Conservation (phyloP, 805 yeast genomes). For the Kurtzmaniella cleridarum region DNA sequence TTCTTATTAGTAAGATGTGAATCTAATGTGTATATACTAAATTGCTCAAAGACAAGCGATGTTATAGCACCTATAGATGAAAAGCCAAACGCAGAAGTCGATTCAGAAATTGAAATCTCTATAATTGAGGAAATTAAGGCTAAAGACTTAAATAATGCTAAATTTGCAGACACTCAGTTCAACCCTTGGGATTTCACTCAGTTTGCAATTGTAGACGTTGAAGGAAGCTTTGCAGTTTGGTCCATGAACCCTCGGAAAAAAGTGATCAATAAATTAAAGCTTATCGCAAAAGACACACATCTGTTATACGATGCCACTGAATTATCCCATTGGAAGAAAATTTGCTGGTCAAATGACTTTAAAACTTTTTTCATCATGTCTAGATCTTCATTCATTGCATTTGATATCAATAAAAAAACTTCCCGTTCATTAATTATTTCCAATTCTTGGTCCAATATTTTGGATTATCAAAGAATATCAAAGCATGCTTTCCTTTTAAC, state of each 20-base stretch:
- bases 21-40: constrained; percentile 25
- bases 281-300: constrained; percentile 6
- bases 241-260: constrained; percentile 9
- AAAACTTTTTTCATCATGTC: constrained; percentile 28
- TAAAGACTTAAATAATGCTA: constrained; percentile 20
- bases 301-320: constrained; percentile 41
- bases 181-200: constrained; percentile 35
- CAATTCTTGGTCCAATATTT: constrained; percentile 47
- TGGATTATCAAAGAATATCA: constrained; percentile 34
- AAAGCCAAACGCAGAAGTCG: constrained; percentile 1
- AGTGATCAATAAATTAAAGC: background rate
- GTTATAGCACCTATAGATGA: too few species aligned
- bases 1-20: constrained; percentile 35
- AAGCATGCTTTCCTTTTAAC: constrained; percentile 52
- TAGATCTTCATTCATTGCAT: constrained; percentile 37
- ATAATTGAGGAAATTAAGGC: constrained; percentile 15
- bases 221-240: constrained; percentile 49
- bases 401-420: constrained; percentile 15
- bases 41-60: constrained; percentile 12
- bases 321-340: constrained; percentile 50
- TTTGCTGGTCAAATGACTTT: constrained; percentile 38
- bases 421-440: constrained; percentile 38
- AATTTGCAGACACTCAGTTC: constrained; percentile 42
- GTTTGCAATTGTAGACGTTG: constrained; percentile 43
- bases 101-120: constrained; percentile 4